Evolutionary conservation across 208 protist species (phyloP), one percentile per base, ranked within the genome.

Genomic region (Wallacemonas sp.): DNA sequence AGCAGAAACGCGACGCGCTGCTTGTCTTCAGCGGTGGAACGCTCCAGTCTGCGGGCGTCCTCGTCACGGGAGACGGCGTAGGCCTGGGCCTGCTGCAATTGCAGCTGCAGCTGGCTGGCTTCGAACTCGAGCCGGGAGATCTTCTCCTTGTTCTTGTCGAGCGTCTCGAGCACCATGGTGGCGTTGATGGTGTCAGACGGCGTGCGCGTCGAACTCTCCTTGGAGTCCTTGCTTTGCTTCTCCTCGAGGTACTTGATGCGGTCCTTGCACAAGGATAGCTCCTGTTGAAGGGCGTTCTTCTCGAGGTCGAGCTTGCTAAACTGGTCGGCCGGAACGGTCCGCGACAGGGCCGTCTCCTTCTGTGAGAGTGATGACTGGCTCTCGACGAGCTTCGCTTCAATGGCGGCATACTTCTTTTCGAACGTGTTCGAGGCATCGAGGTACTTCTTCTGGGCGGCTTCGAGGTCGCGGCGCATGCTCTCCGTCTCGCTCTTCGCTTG

Each of bases 1-100:
- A 92, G 41, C 8, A 96, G 62, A 48, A 91, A 93, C 6, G 74
- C 72, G 27, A 93, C 79, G 33, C 90, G 90, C 70, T 93, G 80
- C 66, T 93, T 90, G 61, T 93, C 86, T 30, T 93, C 86, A 17
- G 78, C 72, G 44, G 74, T 60, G 29, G 74, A 60, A 24, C 78
- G 78, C 47, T 80, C 70, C 36, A 82, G 54, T 19, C 78, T 63
- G 19, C 72, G 66, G 0, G 68, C 57, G 49, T 92, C 83, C 49
- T 78, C 47, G 49, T 89, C 78, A 41, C 74, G 72, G 14, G 72
- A 38, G 11, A 63, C 72, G 11, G 70, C 72, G 58, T 75, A 77
- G 19, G 56, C 33, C 61, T 83, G 70, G 0, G 70, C 68, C 73
- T 91, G 76, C 47, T 82, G 61, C n/a, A 94, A 63, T 39, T 81